These are phyloP conservation scores for Hippophae tibetana DNA, from an alignment of 306 rosid genomes.

Conservation along the genomic window DNA sequence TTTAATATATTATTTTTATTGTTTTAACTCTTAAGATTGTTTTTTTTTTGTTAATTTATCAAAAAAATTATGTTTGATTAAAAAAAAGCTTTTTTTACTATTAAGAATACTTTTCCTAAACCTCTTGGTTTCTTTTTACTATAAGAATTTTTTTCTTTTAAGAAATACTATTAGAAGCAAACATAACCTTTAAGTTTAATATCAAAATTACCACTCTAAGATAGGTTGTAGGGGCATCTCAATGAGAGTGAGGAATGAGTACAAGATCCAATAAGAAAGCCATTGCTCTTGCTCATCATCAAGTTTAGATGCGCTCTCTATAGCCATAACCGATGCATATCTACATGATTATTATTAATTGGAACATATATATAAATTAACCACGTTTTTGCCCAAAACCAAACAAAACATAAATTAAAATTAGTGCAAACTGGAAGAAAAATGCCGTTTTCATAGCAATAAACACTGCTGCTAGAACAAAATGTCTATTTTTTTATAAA, in stretches of 20 bases:
- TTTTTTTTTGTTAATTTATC: no score
- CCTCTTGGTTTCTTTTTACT: not conserved
- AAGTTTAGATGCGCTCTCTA: slow-evolving; percentile 58
- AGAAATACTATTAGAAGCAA: not conserved
- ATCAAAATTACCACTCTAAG: slow-evolving; percentile 39
- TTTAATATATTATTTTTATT: no score
- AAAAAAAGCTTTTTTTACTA: no score
- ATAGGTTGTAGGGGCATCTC: slow-evolving; percentile 67
- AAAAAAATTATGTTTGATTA: no score
- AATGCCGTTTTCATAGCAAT: no score
- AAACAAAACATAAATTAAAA: not conserved
- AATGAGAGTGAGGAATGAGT: slow-evolving; percentile 72
- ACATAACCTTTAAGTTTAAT: not conserved
- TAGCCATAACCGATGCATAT: slow-evolving; percentile 82
- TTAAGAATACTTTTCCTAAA: not conserved
- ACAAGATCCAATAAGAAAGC: slow-evolving; percentile 93
- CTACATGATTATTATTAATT: slow-evolving; percentile 15
- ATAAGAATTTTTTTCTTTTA: not conserved
- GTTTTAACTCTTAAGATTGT: no score
- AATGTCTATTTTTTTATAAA: no score
- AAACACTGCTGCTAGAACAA: no score
- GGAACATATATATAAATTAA: no score
- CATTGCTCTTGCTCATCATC: slow-evolving; percentile 83
- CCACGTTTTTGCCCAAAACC: not conserved
- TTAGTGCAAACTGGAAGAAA: no score